phyloP scores from a whole-genome alignment of 495 filamentous ascomycete species.

The Neurospora sp. region DNA sequence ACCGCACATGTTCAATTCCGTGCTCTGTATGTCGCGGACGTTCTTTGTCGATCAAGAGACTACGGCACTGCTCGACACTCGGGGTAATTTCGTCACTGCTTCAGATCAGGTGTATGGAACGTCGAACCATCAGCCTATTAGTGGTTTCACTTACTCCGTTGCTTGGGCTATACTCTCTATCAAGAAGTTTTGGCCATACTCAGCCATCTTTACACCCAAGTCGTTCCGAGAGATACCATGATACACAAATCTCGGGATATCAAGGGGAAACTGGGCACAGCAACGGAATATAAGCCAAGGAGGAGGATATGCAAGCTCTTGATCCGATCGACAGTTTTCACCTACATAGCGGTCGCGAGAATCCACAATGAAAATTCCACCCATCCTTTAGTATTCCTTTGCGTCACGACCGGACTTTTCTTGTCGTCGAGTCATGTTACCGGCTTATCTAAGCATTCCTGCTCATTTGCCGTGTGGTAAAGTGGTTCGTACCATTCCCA shows the following conservation, averaged over 20 bases:
- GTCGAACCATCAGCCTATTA: not conserved
- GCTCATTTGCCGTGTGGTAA: not conserved
- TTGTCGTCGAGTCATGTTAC: not conserved
- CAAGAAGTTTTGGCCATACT: not conserved
- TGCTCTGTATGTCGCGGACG: not conserved
- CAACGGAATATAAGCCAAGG: not conserved
- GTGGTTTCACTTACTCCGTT: not conserved
- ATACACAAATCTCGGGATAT: not conserved
- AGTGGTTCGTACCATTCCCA: not conserved
- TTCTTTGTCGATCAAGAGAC: not conserved
- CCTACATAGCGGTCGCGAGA: not conserved
- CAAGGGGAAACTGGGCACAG: not conserved
- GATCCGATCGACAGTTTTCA: not conserved
- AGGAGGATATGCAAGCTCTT: not conserved
- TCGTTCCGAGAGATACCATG: not conserved
- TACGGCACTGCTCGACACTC: not conserved
- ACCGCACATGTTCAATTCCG: not conserved
- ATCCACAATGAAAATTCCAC: not conserved
- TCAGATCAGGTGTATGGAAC: not conserved
- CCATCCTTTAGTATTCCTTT: not conserved
- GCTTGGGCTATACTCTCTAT: not conserved
- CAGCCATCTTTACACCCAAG: not conserved
- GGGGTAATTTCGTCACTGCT: not conserved
- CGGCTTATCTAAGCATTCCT: not conserved
- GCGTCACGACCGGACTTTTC: not conserved